Conservation (phyloP, 2,329 filamentous ascomycete species). For the Penicillium sp. region DNA sequence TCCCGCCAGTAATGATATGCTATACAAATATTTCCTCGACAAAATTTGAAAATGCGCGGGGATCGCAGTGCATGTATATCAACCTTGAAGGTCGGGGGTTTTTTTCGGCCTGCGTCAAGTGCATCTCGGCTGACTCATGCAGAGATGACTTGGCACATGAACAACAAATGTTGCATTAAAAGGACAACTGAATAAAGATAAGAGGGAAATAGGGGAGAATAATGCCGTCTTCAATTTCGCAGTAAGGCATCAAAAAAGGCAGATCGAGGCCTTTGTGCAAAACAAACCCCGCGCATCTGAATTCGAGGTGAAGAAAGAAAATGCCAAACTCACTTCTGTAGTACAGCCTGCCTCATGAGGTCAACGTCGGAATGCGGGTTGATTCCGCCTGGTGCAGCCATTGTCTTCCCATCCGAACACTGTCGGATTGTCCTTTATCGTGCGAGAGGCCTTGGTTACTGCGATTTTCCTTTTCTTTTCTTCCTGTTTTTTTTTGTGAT, state of each 20-base stretch:
- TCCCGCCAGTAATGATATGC: background rate
- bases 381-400: slow-evolving; percentile 45
- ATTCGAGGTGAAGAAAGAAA: slow-evolving; percentile 16
- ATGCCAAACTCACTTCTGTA: slow-evolving; percentile 52
- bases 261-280: background rate
- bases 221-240: background rate
- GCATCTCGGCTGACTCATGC: background rate
- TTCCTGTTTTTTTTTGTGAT: background rate
- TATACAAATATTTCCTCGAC: background rate
- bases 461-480: background rate
- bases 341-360: slow-evolving; percentile 55
- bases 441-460: background rate
- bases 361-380: slow-evolving; percentile 53
- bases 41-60: background rate
- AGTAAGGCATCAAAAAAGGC: background rate
- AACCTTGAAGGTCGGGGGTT: background rate
- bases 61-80: background rate
- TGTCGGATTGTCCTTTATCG: slow-evolving; percentile 4
- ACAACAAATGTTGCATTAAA: background rate
- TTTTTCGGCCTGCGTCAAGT: background rate
- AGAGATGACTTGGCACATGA: background rate
- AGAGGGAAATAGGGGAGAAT: background rate
- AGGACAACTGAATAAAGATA: background rate
- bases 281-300: background rate
- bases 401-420: slow-evolving; percentile 36